phyloP scores from a whole-genome alignment of 2,329 filamentous ascomycete species.

The Botryotinia narcissicola region DNA sequence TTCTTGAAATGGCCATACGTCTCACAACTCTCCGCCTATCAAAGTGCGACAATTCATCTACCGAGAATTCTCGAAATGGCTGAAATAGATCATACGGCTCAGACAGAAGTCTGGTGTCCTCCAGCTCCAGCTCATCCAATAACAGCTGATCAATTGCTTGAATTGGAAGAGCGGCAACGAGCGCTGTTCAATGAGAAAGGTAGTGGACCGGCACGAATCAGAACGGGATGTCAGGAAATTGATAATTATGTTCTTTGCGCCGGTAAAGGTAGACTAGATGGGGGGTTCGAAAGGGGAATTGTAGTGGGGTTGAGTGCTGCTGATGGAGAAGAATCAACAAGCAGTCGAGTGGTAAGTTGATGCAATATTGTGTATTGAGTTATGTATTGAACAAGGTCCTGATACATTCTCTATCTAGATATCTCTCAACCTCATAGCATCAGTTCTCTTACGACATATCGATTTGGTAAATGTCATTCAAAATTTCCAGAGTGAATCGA shows the following conservation, averaged over 20 bases:
- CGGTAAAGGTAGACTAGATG: conserved; percentile 19
- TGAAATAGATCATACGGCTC: conserved; percentile 22
- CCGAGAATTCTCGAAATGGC: conserved; percentile 22
- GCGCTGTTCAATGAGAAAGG: conserved; percentile 23
- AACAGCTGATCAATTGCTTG: conserved; percentile 31
- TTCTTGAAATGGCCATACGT: not conserved
- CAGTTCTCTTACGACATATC: conserved; percentile 24
- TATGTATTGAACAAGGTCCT: not conserved
- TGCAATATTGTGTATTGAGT: not conserved
- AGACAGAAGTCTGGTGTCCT: conserved; percentile 30
- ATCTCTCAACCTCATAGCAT: conserved; percentile 33
- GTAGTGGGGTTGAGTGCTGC: conserved; percentile 35
- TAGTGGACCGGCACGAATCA: conserved; percentile 21
- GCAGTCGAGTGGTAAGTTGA: conserved; percentile 35
- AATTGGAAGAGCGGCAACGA: conserved; percentile 30
- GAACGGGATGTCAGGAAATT: conserved; percentile 30
- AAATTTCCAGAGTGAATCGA: not conserved
- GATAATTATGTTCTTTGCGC: conserved; percentile 30
- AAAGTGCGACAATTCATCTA: not conserved
- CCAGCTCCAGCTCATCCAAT: conserved; percentile 27
- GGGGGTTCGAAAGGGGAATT: conserved; percentile 28
- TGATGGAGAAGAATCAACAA: conserved; percentile 31
- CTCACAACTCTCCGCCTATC: not conserved
- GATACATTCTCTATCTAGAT: conserved; percentile 23
- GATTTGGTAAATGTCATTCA: not conserved